These are phyloP conservation scores for Komagataella ulmi DNA, from an alignment of 805 yeast species.

Conservation along the genomic window DNA sequence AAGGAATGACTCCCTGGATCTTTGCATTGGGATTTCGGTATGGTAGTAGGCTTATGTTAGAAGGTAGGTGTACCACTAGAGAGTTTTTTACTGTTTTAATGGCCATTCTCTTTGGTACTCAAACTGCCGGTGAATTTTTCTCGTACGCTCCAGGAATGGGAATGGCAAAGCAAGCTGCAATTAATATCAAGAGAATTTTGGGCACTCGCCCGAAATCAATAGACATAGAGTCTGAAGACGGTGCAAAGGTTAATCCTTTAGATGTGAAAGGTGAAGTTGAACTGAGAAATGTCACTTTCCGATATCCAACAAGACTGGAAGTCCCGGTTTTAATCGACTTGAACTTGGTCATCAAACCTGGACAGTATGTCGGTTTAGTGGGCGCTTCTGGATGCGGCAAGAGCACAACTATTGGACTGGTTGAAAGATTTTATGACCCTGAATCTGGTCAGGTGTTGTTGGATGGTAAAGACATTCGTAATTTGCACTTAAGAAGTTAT, in stretches of 20 bases:
- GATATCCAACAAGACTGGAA: constrained; percentile 77
- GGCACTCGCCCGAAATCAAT: no score
- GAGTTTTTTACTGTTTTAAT: no score
- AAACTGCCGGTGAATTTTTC: no score
- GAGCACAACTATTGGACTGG: constrained; percentile 52
- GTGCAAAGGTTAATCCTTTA: neutral
- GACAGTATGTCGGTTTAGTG: constrained; percentile 69
- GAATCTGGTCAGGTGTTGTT: constrained; percentile 26
- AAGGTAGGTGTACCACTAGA: no score
- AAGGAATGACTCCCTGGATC: no score
- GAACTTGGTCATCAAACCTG: constrained; percentile 53
- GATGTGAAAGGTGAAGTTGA: constrained; percentile 37
- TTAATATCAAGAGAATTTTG: no score
- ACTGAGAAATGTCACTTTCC: constrained; percentile 53
- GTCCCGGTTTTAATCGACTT: constrained; percentile 50
- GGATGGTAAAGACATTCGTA: constrained; percentile 32
- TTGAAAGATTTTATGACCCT: constrained; percentile 38
- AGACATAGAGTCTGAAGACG: no score
- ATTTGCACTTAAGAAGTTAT: constrained; percentile 30
- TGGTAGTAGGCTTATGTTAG: no score
- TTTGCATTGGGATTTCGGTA: no score
- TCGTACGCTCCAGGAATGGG: no score
- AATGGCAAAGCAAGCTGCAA: no score
- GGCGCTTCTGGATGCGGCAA: constrained; percentile 93
- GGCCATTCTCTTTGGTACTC: no score